A percentile compares a stretch with the other conserved stretches of the same genome.
These are phyloP conservation scores for Rhodomyrtus psidioides DNA, from an alignment of 441 rosid genomes.

Conservation along the genomic window DNA sequence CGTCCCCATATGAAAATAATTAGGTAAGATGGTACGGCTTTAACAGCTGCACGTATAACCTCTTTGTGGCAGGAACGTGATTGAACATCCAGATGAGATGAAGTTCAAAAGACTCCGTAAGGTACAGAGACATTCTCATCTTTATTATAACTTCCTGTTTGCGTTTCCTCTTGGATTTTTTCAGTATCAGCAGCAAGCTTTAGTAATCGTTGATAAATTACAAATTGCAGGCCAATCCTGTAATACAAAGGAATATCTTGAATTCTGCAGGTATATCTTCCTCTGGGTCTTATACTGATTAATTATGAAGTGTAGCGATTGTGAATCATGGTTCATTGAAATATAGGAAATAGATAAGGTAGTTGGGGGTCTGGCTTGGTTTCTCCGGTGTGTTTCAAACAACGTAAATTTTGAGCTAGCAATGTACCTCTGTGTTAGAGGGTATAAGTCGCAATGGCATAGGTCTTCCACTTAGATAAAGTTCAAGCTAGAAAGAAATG, in stretches of 20 bases:
- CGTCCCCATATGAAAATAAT: background rate
- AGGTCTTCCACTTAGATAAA: background rate
- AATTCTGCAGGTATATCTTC: constrained; percentile 46
- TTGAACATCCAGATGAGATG: constrained; percentile 65
- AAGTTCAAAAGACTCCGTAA: constrained; percentile 76
- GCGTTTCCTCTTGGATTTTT: constrained; percentile 1
- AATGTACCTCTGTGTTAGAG: background rate
- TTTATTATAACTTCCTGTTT: background rate
- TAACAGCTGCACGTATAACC: background rate
- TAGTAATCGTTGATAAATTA: background rate
- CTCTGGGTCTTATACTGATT: background rate
- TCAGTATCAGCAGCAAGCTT: background rate
- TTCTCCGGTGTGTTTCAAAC: background rate
- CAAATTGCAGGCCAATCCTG: constrained; percentile 70
- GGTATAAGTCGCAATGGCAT: background rate
- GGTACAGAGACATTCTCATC: constrained; percentile 26
- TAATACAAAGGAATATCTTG: constrained; percentile 54
- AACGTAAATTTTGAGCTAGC: background rate
- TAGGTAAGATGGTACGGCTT: background rate
- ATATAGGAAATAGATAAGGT: background rate
- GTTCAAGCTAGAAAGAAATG: background rate
- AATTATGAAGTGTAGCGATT: background rate
- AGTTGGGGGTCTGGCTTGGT: background rate
- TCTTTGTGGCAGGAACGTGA: constrained; percentile 52
- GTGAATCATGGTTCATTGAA: background rate